Percentiles rank a stretch among this genome's conserved stretches.
phyloP scores from a whole-genome alignment of 1,284 basidiomycete species.

The Leccinum angustisporum region DNA sequence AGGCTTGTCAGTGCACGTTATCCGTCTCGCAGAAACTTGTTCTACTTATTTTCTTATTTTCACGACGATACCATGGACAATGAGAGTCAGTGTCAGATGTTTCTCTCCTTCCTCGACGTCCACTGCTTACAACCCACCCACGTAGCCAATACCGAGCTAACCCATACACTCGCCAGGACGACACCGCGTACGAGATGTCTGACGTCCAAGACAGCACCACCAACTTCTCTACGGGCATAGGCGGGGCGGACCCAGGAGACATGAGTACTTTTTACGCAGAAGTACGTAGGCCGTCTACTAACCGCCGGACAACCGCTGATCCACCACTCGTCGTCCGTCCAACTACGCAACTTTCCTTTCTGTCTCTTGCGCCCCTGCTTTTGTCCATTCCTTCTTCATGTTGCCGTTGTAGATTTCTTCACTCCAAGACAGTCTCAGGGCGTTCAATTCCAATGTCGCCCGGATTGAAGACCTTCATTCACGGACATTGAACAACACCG shows the following conservation, averaged over 20 bases:
- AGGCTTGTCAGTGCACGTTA: background rate
- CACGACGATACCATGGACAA: constrained; percentile 58
- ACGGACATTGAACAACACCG: constrained; percentile 76
- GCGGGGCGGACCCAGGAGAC: constrained; percentile 44
- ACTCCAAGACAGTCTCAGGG: constrained; percentile 68
- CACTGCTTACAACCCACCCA: background rate
- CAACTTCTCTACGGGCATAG: constrained; percentile 40
- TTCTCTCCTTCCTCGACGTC: background rate
- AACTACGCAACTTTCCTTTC: background rate
- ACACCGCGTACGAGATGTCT: constrained; percentile 64
- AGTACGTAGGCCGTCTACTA: constrained; percentile 40
- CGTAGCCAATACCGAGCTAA: background rate
- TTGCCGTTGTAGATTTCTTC: constrained; percentile 56
- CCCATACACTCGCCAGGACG: background rate
- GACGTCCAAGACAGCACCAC: constrained; percentile 60
- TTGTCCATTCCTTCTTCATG: background rate
- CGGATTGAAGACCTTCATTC: constrained; percentile 73
- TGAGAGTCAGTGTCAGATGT: constrained; percentile 55
- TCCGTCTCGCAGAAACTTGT: background rate
- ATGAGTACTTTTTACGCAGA: constrained; percentile 77
- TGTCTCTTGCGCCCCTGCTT: background rate
- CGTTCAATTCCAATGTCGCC: constrained; percentile 69
- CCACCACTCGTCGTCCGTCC: background rate
- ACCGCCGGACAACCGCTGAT: background rate
- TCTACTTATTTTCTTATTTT: constrained; percentile 9